Evolutionary conservation across 1,284 basidiomycete species (phyloP).

Genomic region (Limonomyces culmigenus): DNA sequence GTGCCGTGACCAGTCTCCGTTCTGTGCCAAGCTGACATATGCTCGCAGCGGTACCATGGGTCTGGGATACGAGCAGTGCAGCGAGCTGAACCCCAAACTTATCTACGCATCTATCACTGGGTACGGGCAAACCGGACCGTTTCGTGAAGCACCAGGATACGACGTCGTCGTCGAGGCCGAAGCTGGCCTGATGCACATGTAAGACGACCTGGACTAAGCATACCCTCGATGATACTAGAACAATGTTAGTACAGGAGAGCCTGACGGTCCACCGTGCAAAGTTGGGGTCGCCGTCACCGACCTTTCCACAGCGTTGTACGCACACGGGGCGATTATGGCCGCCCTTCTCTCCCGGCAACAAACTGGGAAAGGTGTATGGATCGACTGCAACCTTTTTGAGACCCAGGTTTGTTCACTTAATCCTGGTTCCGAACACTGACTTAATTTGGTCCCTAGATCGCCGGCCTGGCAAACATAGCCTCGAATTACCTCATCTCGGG

Average conservation of each 20-base stretch:
- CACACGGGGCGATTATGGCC: constrained; percentile 87
- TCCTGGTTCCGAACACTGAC: constrained; percentile 6
- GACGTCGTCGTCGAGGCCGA: constrained; percentile 87
- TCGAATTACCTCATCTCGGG: constrained; percentile 86
- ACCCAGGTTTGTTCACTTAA: constrained; percentile 40
- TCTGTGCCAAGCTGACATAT: no score
- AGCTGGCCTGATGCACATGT: constrained; percentile 92
- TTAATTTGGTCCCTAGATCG: constrained; percentile 40
- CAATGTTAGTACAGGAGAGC: constrained; percentile 67
- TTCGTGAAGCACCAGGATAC: constrained; percentile 70
- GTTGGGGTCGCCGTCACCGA: constrained; percentile 87
- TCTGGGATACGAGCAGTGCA: constrained; percentile 75
- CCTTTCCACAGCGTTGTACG: constrained; percentile 84
- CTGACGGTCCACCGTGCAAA: constrained; percentile 77
- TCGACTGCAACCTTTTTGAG: constrained; percentile 83
- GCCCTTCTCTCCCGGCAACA: constrained; percentile 68
- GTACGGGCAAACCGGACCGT: constrained; percentile 90
- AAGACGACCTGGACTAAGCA: constrained; percentile 11
- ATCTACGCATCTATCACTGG: constrained; percentile 90
- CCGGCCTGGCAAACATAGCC: constrained; percentile 85
- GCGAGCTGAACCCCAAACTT: constrained; percentile 62
- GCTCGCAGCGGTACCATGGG: constrained; percentile 70
- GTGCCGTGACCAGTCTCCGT: no score
- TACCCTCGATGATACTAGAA: not conserved
- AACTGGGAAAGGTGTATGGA: constrained; percentile 80